Conservation (phyloP, 345 rosid genomes). For the Eutrema yunnanense region DNA sequence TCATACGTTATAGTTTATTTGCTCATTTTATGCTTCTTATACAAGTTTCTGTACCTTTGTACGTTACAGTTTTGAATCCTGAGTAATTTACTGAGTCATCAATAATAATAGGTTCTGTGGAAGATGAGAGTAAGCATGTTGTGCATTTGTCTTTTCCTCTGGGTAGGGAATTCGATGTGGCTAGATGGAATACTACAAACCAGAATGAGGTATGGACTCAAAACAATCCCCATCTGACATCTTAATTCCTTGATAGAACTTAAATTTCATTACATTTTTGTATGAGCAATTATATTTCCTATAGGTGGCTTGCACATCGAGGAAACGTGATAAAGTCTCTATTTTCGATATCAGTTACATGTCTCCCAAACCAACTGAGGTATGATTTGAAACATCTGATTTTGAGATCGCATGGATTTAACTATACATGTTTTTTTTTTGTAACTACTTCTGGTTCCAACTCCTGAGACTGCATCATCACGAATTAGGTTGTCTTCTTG, state of each 20-base stretch:
- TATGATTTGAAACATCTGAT: conserved; percentile 27
- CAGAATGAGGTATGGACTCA: conserved; percentile 70
- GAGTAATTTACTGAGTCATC: conserved; percentile 4
- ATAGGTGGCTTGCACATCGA: conserved; percentile 79
- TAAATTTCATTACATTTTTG: neutral
- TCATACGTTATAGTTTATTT: neutral
- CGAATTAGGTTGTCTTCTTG: neutral
- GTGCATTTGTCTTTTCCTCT: conserved; percentile 54
- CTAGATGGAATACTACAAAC: conserved; percentile 76
- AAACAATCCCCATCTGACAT: neutral
- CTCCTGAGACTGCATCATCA: neutral
- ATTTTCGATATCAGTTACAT: conserved; percentile 75
- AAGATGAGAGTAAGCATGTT: conserved; percentile 63
- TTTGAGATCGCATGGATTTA: neutral
- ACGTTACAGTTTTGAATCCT: neutral
- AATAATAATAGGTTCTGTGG: conserved; percentile 30
- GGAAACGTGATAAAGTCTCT: conserved; percentile 45
- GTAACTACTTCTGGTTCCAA: neutral
- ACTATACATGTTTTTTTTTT: neutral
- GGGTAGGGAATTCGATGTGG: conserved; percentile 50
- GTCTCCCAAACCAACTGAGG: conserved; percentile 73
- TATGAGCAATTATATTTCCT: neutral
- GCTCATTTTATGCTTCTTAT: neutral
- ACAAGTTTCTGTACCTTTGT: neutral
- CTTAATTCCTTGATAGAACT: neutral